These are phyloP conservation scores for Neurospora sp. DNA, from an alignment of 495 filamentous ascomycete species.

Conservation along the genomic window DNA sequence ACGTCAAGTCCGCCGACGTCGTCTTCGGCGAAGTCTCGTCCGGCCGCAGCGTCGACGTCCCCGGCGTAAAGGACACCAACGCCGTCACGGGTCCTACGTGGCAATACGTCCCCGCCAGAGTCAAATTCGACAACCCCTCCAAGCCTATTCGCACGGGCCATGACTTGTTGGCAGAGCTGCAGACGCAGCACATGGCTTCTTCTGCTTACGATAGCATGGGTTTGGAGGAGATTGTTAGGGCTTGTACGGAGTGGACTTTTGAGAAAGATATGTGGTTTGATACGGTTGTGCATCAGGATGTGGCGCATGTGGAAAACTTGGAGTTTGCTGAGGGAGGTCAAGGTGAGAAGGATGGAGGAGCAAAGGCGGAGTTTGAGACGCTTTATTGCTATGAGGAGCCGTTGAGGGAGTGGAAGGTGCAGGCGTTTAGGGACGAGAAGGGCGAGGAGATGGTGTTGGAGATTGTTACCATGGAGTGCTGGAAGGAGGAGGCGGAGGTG, in stretches of 20 bases:
- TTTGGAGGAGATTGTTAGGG: slow-evolving; percentile 21
- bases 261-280: slow-evolving; percentile 27
- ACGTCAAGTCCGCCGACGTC: slow-evolving; percentile 37
- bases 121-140: slow-evolving; percentile 15
- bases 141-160: slow-evolving; percentile 9
- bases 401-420: slow-evolving; percentile 36
- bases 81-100: slow-evolving; percentile 35
- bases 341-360: slow-evolving; percentile 7
- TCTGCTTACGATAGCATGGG: slow-evolving; percentile 29
- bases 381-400: slow-evolving; percentile 35
- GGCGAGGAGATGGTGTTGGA: slow-evolving; percentile 31
- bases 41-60: slow-evolving; percentile 45
- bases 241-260: slow-evolving; percentile 16
- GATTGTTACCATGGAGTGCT: slow-evolving; percentile 33
- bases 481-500: slow-evolving; percentile 25
- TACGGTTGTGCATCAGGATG: slow-evolving; percentile 37
- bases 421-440: slow-evolving; percentile 27
- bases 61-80: slow-evolving; percentile 33
- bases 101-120: slow-evolving; percentile 33
- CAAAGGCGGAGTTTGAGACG: slow-evolving; percentile 26
- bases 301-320: slow-evolving; percentile 27
- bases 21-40: slow-evolving; percentile 52
- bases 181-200: slow-evolving; percentile 29
- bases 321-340: too few species aligned
- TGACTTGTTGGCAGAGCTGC: slow-evolving; percentile 25